Percentiles rank a stretch among this genome's conserved stretches.
These are phyloP conservation scores for Venturia nashicola DNA, from an alignment of 2,329 filamentous ascomycete species.

Conservation along the genomic window DNA sequence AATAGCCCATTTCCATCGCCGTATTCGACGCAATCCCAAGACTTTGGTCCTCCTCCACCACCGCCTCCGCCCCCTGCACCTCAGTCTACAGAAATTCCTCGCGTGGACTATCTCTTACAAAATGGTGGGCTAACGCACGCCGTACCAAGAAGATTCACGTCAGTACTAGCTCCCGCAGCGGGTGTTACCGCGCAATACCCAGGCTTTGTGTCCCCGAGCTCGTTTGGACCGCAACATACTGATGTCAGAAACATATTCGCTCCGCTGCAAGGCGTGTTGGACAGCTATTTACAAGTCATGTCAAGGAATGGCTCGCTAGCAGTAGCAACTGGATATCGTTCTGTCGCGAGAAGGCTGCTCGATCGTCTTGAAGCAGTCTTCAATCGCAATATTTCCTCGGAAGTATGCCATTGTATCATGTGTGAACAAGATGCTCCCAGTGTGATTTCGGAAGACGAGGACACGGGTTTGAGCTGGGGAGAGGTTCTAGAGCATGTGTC, in stretches of 20 bases:
- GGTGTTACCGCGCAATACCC: constrained; percentile 39
- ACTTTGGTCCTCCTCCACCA: constrained; percentile 34
- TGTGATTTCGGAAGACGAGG: constrained; percentile 38
- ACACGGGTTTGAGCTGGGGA: constrained; percentile 77
- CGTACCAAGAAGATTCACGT: constrained; percentile 62
- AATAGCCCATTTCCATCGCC: constrained; percentile 6
- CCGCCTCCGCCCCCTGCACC: constrained; percentile 65
- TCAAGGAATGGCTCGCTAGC: constrained; percentile 78
- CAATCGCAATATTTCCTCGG: constrained; percentile 75
- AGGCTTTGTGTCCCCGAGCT: constrained; percentile 41
- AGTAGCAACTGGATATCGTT: constrained; percentile 88
- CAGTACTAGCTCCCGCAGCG: constrained; percentile 29
- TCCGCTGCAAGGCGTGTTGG: constrained; percentile 69
- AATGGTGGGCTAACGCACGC: constrained; percentile 68
- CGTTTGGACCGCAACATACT: constrained; percentile 25
- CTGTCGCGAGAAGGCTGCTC: constrained; percentile 78
- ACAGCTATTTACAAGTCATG: constrained; percentile 76
- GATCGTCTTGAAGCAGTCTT: constrained; percentile 92
- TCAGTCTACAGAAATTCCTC: constrained; percentile 54
- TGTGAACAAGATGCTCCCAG: constrained; percentile 42
- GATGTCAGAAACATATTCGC: constrained; percentile 67
- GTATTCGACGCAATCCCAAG: constrained; percentile 2
- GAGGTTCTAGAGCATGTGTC: constrained; percentile 90
- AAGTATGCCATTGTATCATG: constrained; percentile 78
- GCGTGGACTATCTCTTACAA: constrained; percentile 84